Evolutionary conservation across 768 basidiomycete species (phyloP).

Genomic region (Rhizopogon vulgaris): DNA sequence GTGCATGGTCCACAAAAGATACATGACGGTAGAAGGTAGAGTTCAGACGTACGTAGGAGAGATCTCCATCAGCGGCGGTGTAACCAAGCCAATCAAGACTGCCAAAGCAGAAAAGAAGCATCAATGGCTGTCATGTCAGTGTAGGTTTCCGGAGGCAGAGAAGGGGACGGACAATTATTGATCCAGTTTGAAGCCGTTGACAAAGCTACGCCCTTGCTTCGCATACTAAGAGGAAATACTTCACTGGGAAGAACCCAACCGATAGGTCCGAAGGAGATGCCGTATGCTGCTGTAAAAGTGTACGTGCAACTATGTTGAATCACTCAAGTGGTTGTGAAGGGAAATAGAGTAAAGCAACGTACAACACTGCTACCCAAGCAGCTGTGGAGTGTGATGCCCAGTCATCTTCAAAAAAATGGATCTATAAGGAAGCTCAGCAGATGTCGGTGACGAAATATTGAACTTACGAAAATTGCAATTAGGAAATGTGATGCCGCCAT

Average conservation of each 20-base stretch:
- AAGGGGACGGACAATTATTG: slow-evolving; percentile 58
- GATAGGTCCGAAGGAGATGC: slow-evolving; percentile 71
- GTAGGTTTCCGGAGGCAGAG: not conserved
- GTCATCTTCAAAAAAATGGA: slow-evolving; percentile 42
- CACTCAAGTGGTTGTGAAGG: not conserved
- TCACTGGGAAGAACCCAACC: slow-evolving; percentile 83
- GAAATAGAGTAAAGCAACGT: slow-evolving; percentile 16
- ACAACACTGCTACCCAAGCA: slow-evolving; percentile 69
- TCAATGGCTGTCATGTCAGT: not conserved
- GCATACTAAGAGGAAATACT: slow-evolving; percentile 72
- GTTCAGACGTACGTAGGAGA: slow-evolving; percentile 47
- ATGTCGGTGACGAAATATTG: too few species aligned
- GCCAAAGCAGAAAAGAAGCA: not conserved
- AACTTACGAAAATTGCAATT: slow-evolving; percentile 56
- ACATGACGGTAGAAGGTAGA: not conserved
- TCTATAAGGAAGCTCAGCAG: slow-evolving; percentile 22
- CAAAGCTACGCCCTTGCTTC: slow-evolving; percentile 77
- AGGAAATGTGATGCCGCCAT: slow-evolving; percentile 63
- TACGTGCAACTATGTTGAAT: slow-evolving; percentile 51
- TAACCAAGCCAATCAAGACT: slow-evolving; percentile 75
- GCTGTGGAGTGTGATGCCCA: slow-evolving; percentile 55
- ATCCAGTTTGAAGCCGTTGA: slow-evolving; percentile 84
- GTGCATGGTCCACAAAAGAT: not conserved
- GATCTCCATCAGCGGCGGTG: slow-evolving; percentile 55
- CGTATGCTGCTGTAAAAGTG: slow-evolving; percentile 71